A percentile compares a stretch with the other conserved stretches of the same genome.
Evolutionary conservation across 179 eudicot genomes (phyloP).

Genomic region (Silene coronaria): DNA sequence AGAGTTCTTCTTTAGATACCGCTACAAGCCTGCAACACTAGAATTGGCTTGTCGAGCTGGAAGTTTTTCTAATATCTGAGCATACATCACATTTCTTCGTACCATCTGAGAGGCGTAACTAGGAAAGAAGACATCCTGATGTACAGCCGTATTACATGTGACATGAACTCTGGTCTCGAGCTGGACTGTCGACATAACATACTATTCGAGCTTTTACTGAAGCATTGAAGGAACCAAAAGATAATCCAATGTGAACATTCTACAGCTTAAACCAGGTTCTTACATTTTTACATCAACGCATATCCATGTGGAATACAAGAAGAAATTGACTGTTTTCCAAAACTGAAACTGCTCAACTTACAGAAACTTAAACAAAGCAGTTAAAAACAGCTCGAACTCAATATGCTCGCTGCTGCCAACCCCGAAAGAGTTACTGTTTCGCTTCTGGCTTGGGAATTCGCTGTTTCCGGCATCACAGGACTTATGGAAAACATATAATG

Average conservation of each 20-base stretch:
- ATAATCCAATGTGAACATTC: constrained; percentile 10
- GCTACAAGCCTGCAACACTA: too few relatives aligned
- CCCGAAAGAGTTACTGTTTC: constrained; percentile 23
- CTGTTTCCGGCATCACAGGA: constrained; percentile 25
- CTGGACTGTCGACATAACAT: background rate
- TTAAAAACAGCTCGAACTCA: constrained; percentile 58
- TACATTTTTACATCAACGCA: constrained; percentile 32
- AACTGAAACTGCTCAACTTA: background rate
- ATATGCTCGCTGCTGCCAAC: constrained; percentile 24
- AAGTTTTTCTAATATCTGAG: too few relatives aligned
- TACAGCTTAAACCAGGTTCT: constrained; percentile 19
- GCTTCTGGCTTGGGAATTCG: constrained; percentile 27
- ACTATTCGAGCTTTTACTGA: background rate
- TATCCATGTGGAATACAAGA: constrained; percentile 18
- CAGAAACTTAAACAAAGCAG: background rate
- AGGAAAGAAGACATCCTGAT: too few relatives aligned
- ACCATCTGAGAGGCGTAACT: too few relatives aligned
- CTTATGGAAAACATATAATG: background rate
- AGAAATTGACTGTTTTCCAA: background rate
- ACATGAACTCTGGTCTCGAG: background rate
- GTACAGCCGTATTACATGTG: background rate
- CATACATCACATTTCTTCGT: too few relatives aligned
- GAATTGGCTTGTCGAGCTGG: too few relatives aligned
- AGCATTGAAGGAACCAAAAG: background rate
- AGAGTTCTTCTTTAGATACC: too few relatives aligned